phyloP scores from a whole-genome alignment of 331 rosid species.

The Ulmus americana region DNA sequence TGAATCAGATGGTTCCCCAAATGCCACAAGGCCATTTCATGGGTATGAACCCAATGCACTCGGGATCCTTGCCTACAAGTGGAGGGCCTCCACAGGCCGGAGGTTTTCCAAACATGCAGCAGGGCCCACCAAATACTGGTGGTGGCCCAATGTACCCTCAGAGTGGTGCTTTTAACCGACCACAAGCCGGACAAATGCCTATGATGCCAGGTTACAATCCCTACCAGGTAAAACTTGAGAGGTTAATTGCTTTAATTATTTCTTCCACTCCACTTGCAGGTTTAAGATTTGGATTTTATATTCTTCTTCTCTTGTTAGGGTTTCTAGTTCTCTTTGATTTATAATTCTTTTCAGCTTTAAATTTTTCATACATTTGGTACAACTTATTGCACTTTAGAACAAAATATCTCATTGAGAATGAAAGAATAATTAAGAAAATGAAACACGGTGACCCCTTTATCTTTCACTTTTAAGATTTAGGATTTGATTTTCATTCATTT shows the following conservation, averaged over 20 bases:
- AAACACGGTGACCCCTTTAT: too few relatives aligned
- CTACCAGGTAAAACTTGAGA: conserved; percentile 53
- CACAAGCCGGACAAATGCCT: conserved; percentile 88
- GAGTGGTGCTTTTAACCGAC: conserved; percentile 69
- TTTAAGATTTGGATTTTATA: not conserved
- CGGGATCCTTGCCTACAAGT: conserved; percentile 61
- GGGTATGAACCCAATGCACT: conserved; percentile 94
- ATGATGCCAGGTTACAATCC: conserved; percentile 91
- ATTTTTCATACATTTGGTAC: not conserved
- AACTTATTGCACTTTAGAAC: too few relatives aligned
- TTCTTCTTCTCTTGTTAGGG: not conserved
- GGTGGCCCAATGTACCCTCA: conserved; percentile 62
- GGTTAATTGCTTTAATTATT: not conserved
- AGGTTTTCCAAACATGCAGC: conserved; percentile 77
- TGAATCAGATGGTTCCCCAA: conserved; percentile 80
- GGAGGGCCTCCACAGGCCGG: conserved; percentile 60
- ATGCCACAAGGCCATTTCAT: conserved; percentile 74
- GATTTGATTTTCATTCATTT: too few relatives aligned
- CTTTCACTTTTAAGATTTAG: too few relatives aligned
- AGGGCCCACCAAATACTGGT: conserved; percentile 63
- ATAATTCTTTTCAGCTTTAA: not conserved
- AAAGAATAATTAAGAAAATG: too few relatives aligned
- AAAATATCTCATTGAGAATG: too few relatives aligned
- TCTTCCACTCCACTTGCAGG: not conserved
- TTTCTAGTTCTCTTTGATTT: not conserved